Evolutionary conservation across 2,329 filamentous ascomycete species (phyloP).

Genomic region (Fusarium heterosporum): DNA sequence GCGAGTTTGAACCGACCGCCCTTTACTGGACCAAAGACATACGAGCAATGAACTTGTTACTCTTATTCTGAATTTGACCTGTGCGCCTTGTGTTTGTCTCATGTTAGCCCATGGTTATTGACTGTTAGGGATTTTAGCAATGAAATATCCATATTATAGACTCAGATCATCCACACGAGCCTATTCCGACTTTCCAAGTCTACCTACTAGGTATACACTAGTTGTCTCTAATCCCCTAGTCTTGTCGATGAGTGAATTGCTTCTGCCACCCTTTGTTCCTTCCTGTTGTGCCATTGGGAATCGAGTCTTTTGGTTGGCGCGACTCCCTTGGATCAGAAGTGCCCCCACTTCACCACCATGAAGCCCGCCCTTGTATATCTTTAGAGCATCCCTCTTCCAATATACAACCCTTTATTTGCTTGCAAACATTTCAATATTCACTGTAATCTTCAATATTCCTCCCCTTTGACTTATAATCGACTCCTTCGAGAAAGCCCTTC

Average conservation of each 20-base stretch:
- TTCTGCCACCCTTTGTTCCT: conserved; percentile 32
- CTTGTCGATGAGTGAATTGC: conserved; percentile 19
- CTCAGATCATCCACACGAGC: too few species aligned
- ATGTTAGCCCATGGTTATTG: background rate
- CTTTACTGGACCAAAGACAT: conserved; percentile 12
- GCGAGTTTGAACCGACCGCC: conserved; percentile 16
- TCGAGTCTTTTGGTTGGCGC: conserved; percentile 17
- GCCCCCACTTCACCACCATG: conserved; percentile 27
- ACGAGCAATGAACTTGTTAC: conserved; percentile 6
- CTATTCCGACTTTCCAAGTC: too few species aligned
- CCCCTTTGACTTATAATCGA: conserved; percentile 26
- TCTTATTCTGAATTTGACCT: background rate
- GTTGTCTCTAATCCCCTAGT: conserved; percentile 20
- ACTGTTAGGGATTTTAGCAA: background rate
- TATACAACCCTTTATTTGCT: conserved; percentile 24
- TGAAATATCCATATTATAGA: conserved; percentile 8
- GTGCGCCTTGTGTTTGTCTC: conserved; percentile 6
- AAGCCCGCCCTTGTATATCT: conserved; percentile 18
- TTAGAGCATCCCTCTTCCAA: conserved; percentile 23
- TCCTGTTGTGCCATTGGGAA: conserved; percentile 16
- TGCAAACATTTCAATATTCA: conserved; percentile 14
- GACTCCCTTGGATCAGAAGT: conserved; percentile 28
- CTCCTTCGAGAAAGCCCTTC: conserved; percentile 31
- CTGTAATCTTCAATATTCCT: conserved; percentile 35
- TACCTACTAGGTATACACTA: background rate